Base-by-base conservation (phyloP, 345 rosid genomes). In the Anacardium occidentale region DNA sequence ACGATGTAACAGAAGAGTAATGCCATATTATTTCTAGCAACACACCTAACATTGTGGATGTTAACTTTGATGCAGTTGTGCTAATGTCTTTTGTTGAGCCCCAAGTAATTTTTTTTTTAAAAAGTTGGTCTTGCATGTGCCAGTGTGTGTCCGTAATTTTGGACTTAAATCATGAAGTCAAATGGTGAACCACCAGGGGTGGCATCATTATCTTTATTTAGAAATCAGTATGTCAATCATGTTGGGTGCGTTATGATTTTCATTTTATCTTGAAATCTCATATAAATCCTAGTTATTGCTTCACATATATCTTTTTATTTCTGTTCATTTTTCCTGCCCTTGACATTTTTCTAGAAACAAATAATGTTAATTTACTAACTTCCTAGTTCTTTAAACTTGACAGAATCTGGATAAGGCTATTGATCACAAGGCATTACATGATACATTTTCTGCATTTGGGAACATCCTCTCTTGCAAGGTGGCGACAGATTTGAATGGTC, bases 361-460 rank as follows among this genome's bases (percentile, higher is more conserved):
- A 29, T 29, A 29, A 29, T 29, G 32, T 29, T 29, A 29, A 29
- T 29, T 29, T 29, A 29, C 32, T 3, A 29, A 29, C 32, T 29
- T 29, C 32, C 32, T 29, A 29, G 3, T 29, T 29, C 32, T 29
- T 29, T 29, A 29, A 29, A 29, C 32, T 29, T 29, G 51, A 70
- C 70, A 91, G 97, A 91, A 87, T 79, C 71, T 89, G 84, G 97
- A 91, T 81, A 91, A 86, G 83, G 83, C 84, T 8, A 90, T 91
- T 52, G 94, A 91, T 74, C 88, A 89, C 87, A 91, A 86, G 64
- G 91, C 89, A 40, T 80, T 91, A 20, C 90, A 85, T 76, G 90
- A 91, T 29, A 74, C 91, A 37, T 91, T 91, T 79, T 87, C 94
- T 1, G 40, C 73, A 67, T 88, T 87, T 74, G 94, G 97, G 25